Evolutionary conservation across 2,329 filamentous ascomycete genomes (phyloP).

Genomic region (Setomelanomma holmii): DNA sequence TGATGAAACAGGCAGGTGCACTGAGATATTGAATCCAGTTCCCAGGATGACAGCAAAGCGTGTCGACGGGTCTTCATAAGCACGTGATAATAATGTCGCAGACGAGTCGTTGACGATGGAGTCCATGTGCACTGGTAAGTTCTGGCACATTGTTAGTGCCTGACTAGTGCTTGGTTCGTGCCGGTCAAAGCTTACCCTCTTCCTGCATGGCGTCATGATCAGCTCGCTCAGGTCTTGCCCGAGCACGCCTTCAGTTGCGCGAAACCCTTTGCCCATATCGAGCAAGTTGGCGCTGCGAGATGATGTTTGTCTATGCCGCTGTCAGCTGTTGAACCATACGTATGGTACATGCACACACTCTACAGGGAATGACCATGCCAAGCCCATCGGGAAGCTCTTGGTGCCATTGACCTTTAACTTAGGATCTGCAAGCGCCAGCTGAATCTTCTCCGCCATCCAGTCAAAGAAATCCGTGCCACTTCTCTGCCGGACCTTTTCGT

Average conservation of each 20-base stretch:
- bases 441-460: slow-evolving; percentile 70
- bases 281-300: slow-evolving; percentile 63
- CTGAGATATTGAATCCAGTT: slow-evolving; percentile 70
- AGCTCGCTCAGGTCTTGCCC: slow-evolving; percentile 66
- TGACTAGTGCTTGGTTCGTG: slow-evolving; percentile 1
- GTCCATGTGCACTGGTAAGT: slow-evolving; percentile 65
- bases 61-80: slow-evolving; percentile 66
- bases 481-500: slow-evolving; percentile 62
- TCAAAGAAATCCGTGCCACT: slow-evolving; percentile 67
- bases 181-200: slow-evolving; percentile 46
- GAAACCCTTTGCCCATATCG: slow-evolving; percentile 71
- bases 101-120: slow-evolving; percentile 71
- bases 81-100: slow-evolving; percentile 67
- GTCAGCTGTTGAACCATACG: slow-evolving; percentile 19
- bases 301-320: slow-evolving; percentile 60
- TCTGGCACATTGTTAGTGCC: slow-evolving; percentile 35
- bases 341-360: slow-evolving; percentile 50
- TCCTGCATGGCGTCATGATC: slow-evolving; percentile 65
- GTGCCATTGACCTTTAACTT: slow-evolving; percentile 47
- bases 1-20: slow-evolving; percentile 64
- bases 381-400: slow-evolving; percentile 62
- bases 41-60: slow-evolving; percentile 70
- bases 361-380: slow-evolving; percentile 72
- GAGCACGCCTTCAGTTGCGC: slow-evolving; percentile 64
- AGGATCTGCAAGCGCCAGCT: slow-evolving; percentile 57